Evolutionary conservation across 2,329 filamentous ascomycete genomes (phyloP), one percentile per base, ranked within the genome.

Genomic region (Alternaria arbusti): DNA sequence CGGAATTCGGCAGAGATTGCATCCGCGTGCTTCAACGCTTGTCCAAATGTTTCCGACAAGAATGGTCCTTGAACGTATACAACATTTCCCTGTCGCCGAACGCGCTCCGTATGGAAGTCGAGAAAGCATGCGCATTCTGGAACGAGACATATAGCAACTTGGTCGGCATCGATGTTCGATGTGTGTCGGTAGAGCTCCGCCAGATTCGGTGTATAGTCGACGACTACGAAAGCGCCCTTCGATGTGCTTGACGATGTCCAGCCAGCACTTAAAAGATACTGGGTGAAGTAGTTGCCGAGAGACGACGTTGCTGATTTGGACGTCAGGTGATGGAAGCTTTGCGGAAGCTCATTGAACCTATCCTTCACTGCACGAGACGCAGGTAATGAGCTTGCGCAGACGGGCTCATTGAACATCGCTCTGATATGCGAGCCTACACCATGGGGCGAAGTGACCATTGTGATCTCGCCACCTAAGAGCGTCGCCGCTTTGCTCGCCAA

Each of bases 391-490:
- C 69, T 72, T 2, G 72, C 65, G 20, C 68, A 76, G 7, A 66
- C 63, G 3, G 76, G 74, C 13, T 78, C 62, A 4, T 61, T 55
- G 36, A 81, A 74, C 9, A 71, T 66, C n/a, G 76, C 70, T 25
- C 74, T 74, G 59, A 84, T 84, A 60, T 83, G 80, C 1, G 83
- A 84, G 0, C 82, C 83, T 11, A 64, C 61, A 2, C 71, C 73
- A 4, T 74, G 26, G 10, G 70, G 67, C 0, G 83, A 84, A 0
- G 77, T 78, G 0, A 84, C 70, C 51, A 85, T 59, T 0, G 64
- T 71, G 0, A 84, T 66, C 3, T 69, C 70, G 0, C 83, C 83
- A 10, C 81, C 71, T 12, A 85, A 73, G 0, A 82, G 70, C 1
- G 74, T 70, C 0, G 83, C 82, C 20, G 83, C 80, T 43, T 82